Conservation (phyloP, 805 yeast genomes). For the Nakazawaea populi region DNA sequence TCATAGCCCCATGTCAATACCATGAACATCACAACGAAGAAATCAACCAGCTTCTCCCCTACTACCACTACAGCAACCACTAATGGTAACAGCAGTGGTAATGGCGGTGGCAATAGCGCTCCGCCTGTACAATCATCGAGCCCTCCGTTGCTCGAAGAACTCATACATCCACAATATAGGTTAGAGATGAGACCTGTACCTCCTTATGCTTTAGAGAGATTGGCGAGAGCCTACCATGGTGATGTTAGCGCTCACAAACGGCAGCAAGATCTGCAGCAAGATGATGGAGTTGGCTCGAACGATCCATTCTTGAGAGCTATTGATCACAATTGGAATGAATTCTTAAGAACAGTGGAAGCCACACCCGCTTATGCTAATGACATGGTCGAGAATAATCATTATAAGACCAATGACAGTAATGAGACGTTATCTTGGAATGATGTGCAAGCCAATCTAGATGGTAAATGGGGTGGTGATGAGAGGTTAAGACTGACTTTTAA, state of each 20-base stretch:
- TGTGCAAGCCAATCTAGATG: slow-evolving; percentile 32
- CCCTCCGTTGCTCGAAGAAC: not conserved
- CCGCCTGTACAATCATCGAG: not conserved
- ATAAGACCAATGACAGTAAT: not conserved
- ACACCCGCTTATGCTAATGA: slow-evolving; percentile 21
- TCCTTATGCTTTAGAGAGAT: slow-evolving; percentile 56
- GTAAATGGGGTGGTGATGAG: slow-evolving; percentile 69
- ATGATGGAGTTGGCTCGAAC: not conserved
- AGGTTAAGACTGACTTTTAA: slow-evolving; percentile 50
- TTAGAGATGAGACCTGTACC: slow-evolving; percentile 38
- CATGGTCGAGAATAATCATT: slow-evolving; percentile 16
- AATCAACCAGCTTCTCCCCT: too few relatives aligned
- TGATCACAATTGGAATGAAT: slow-evolving; percentile 16
- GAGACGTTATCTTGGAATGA: slow-evolving; percentile 15
- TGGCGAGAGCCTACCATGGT: slow-evolving; percentile 33
- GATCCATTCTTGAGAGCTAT: slow-evolving; percentile 19
- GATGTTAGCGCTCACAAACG: slow-evolving; percentile 15
- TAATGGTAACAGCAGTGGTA: too few relatives aligned
- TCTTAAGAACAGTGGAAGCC: slow-evolving; percentile 19
- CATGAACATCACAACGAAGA: too few relatives aligned
- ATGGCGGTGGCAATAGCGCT: too few relatives aligned
- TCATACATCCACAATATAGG: slow-evolving; percentile 13
- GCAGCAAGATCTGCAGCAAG: slow-evolving; percentile 11
- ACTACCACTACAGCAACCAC: too few relatives aligned
- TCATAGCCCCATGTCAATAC: too few relatives aligned